These are phyloP conservation scores for Wallemia mellicola DNA, from an alignment of 1,284 basidiomycete species.

Conservation along the genomic window DNA sequence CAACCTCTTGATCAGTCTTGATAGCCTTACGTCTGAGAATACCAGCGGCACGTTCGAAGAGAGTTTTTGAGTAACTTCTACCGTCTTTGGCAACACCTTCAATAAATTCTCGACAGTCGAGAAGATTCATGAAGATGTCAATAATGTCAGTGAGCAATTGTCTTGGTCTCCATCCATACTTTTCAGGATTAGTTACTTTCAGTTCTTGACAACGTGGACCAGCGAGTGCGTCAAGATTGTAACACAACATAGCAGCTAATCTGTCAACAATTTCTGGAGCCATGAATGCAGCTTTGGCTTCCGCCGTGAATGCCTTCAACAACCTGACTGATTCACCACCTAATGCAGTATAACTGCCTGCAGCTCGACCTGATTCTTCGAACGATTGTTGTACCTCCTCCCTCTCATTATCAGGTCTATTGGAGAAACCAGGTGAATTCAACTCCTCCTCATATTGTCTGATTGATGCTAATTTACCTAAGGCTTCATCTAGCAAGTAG, in stretches of 20 bases:
- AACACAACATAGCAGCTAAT: slow-evolving; percentile 86
- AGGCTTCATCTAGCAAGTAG: slow-evolving; percentile 85
- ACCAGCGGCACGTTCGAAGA: slow-evolving; percentile 51
- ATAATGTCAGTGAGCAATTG: slow-evolving; percentile 58
- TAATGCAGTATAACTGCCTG: slow-evolving; percentile 56
- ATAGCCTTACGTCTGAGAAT: slow-evolving; percentile 36
- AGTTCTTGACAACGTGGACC: slow-evolving; percentile 56
- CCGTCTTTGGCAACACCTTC: slow-evolving; percentile 72
- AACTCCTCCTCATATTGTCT: slow-evolving; percentile 60
- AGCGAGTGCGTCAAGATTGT: slow-evolving; percentile 66
- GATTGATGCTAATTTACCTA: slow-evolving; percentile 64
- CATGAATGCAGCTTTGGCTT: slow-evolving; percentile 77
- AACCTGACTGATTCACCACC: slow-evolving; percentile 65
- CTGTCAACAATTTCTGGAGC: slow-evolving; percentile 86
- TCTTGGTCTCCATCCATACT: slow-evolving; percentile 66
- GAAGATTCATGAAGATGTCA: slow-evolving; percentile 71
- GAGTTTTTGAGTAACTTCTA: slow-evolving; percentile 53
- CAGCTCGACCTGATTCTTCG: slow-evolving; percentile 46
- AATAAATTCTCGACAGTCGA: slow-evolving; percentile 49
- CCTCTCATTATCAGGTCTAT: slow-evolving; percentile 36
- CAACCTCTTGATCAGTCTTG: slow-evolving; percentile 54
- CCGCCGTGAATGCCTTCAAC: slow-evolving; percentile 68
- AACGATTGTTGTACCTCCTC: slow-evolving; percentile 58
- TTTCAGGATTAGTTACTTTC: slow-evolving; percentile 57
- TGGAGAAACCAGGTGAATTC: slow-evolving; percentile 17